These are phyloP conservation scores for Chiua virens DNA, from an alignment of 768 basidiomycete species.

Conservation along the genomic window DNA sequence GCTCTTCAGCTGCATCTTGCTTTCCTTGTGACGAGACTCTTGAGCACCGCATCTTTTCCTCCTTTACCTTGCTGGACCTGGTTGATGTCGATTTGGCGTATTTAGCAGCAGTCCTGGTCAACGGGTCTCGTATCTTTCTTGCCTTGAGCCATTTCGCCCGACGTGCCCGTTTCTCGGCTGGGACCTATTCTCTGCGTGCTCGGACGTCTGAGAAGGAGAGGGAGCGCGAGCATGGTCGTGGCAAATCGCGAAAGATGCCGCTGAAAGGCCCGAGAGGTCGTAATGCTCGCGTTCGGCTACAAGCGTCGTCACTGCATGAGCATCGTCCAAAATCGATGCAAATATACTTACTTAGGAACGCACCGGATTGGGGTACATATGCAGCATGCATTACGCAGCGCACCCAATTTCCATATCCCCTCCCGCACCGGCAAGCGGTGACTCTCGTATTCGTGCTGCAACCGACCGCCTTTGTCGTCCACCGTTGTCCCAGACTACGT, in stretches of 20 bases:
- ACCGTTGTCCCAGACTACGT: constrained; percentile 49
- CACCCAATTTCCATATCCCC: no score
- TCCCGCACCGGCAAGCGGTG: constrained; percentile 83
- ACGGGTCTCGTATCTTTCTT: constrained; percentile 58
- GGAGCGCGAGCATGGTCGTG: constrained; percentile 85
- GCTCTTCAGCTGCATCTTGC: constrained; percentile 31
- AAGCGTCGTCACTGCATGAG: not conserved
- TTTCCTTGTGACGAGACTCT: no score
- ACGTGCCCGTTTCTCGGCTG: constrained; percentile 73
- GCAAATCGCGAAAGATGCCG: no score
- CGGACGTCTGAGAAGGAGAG: constrained; percentile 49
- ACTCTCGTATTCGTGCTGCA: constrained; percentile 88
- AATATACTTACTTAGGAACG: constrained; percentile 32
- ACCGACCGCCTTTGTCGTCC: constrained; percentile 86
- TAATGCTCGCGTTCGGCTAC: constrained; percentile 87
- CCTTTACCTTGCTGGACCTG: constrained; percentile 53
- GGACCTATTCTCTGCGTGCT: constrained; percentile 78
- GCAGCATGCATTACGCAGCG: constrained; percentile 94
- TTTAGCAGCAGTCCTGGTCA: constrained; percentile 65
- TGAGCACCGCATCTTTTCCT: constrained; percentile 82
- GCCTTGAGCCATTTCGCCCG: constrained; percentile 70
- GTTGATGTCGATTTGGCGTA: constrained; percentile 44
- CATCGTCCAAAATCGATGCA: not conserved
- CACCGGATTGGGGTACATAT: constrained; percentile 92
- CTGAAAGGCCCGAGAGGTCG: no score